phyloP scores from a whole-genome alignment of 2,329 filamentous ascomycete species.

The Fusarium sp. region DNA sequence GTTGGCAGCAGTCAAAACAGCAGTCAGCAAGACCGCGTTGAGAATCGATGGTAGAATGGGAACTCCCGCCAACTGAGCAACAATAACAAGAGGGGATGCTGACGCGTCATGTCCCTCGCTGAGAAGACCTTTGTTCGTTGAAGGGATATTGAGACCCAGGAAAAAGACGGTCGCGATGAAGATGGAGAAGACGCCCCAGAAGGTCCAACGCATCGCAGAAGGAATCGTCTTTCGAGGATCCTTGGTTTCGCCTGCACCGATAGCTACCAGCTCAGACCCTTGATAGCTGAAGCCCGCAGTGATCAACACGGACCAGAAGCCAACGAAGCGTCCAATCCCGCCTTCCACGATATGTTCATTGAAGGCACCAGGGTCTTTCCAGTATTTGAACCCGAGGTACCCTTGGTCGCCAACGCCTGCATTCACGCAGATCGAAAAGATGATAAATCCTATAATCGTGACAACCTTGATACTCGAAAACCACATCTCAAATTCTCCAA shows the following conservation, averaged over 20 bases:
- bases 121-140: conserved; percentile 59
- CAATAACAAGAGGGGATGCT: conserved; percentile 72
- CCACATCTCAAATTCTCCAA: conserved; percentile 72
- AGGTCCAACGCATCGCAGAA: conserved; percentile 46
- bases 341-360: conserved; percentile 60
- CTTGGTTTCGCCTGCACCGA: conserved; percentile 49
- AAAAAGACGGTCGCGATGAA: conserved; percentile 28
- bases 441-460: conserved; percentile 67
- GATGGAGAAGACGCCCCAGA: conserved; percentile 40
- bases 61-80: conserved; percentile 74
- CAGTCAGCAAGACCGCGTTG: conserved; percentile 74
- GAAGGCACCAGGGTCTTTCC: conserved; percentile 58
- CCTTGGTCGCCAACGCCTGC: conserved; percentile 65
- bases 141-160: conserved; percentile 22
- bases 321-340: conserved; percentile 64
- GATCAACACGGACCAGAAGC: conserved; percentile 68
- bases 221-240: conserved; percentile 48
- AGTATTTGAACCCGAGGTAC: conserved; percentile 54
- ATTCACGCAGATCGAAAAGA: conserved; percentile 58
- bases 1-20: conserved; percentile 71
- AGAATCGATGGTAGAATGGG: conserved; percentile 71
- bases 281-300: conserved; percentile 59
- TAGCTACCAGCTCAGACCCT: conserved; percentile 46
- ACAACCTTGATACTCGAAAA: conserved; percentile 70
- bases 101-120: conserved; percentile 63